These are phyloP conservation scores for Metschnikowia sp. DNA, from an alignment of 805 yeast genomes.

Conservation along the genomic window DNA sequence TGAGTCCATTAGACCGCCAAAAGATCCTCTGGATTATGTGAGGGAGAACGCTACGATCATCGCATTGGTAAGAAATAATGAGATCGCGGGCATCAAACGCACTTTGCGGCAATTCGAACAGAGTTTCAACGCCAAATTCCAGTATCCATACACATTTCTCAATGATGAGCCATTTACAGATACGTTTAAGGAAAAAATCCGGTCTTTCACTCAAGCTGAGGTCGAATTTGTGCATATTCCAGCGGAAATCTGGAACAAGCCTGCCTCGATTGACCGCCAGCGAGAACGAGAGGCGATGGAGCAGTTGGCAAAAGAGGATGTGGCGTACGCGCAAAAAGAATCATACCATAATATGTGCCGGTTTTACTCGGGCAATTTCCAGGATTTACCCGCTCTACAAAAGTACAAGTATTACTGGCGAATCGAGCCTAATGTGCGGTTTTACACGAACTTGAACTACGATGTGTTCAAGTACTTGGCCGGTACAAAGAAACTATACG, in stretches of 20 bases:
- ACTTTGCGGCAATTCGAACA: slow-evolving; percentile 62
- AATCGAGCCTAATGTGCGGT: slow-evolving; percentile 69
- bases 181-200: slow-evolving; percentile 48
- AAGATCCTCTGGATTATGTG: slow-evolving; percentile 24
- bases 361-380: slow-evolving; percentile 65
- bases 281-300: slow-evolving; percentile 41
- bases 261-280: slow-evolving; percentile 49
- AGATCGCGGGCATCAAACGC: slow-evolving; percentile 42
- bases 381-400: slow-evolving; percentile 57
- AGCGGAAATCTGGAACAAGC: slow-evolving; percentile 53
- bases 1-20: slow-evolving; percentile 26
- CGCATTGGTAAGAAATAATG: slow-evolving; percentile 69
- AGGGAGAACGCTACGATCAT: slow-evolving; percentile 75
- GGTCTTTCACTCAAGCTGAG: slow-evolving; percentile 27
- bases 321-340: slow-evolving; percentile 57
- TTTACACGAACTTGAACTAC: slow-evolving; percentile 66
- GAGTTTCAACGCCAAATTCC: slow-evolving; percentile 64
- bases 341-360: slow-evolving; percentile 87
- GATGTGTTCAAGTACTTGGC: slow-evolving; percentile 76
- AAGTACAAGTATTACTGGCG: slow-evolving; percentile 77
- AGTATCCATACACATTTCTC: slow-evolving; percentile 77
- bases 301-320: slow-evolving; percentile 36
- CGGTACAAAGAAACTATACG: slow-evolving; percentile 64
- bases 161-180: slow-evolving; percentile 68
- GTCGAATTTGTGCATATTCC: slow-evolving; percentile 42